phyloP scores from a whole-genome alignment of 306 rosid genomes.

The Rosa lucieae region DNA sequence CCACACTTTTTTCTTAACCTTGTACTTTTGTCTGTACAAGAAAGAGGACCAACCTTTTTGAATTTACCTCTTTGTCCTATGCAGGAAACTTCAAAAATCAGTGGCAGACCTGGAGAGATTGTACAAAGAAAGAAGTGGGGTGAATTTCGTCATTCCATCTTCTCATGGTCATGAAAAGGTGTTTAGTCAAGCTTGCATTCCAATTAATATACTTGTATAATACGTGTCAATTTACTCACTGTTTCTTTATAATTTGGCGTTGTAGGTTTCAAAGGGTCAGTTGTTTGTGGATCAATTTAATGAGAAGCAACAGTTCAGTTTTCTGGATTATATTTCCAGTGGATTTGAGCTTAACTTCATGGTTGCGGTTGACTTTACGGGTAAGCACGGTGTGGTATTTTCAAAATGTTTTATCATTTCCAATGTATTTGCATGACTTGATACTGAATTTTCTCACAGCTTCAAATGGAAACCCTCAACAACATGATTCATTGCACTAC shows the following conservation, averaged over 20 bases:
- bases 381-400: conserved; percentile 31
- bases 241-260: conserved; percentile 12
- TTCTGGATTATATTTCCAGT: conserved; percentile 80
- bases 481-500: conserved; percentile 62
- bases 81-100: conserved; percentile 69
- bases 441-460: conserved; percentile 46
- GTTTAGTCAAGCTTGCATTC: conserved; percentile 19
- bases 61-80: conserved; percentile 21
- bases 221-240: conserved; percentile 9
- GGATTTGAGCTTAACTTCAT: conserved; percentile 90
- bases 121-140: conserved; percentile 43
- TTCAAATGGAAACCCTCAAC: conserved; percentile 77
- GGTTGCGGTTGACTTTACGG: conserved; percentile 93
- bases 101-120: conserved; percentile 67
- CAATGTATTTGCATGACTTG: conserved; percentile 1
- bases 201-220: too few relatives aligned
- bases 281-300: conserved; percentile 67
- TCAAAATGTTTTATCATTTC: background rate
- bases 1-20: background rate
- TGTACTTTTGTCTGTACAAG: conserved; percentile 4
- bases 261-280: conserved; percentile 70
- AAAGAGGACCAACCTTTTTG: conserved; percentile 10
- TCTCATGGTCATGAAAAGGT: conserved; percentile 60
- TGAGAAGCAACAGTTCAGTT: conserved; percentile 69
- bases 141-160: conserved; percentile 49